Evolutionary conservation across 257 asterid species (phyloP), one percentile per base, ranked within the genome.

Genomic region (Echites panduratus): DNA sequence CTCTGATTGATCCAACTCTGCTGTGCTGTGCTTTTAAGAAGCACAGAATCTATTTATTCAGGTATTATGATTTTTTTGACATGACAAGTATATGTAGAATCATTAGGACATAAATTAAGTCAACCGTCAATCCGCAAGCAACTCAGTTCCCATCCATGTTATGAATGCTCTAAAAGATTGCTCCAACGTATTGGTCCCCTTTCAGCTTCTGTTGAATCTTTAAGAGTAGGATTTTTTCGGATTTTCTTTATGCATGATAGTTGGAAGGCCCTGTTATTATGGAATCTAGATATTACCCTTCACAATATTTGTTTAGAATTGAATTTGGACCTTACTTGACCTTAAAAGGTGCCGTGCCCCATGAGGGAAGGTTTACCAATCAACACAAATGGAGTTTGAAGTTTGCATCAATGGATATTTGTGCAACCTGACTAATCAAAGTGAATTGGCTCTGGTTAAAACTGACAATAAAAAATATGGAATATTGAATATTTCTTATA

Each of bases 11-110:
- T 82, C 99, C 99, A 32, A 92, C 98, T 73, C 96, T 95, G 35
- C 78, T 92, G 80, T 95, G 98, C 79, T 95, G 99, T 75, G 99
- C 99, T 84, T 95, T 95, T 86, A 95, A 95, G 91, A 92, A 92
- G 82, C 96, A 95, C 69, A 83, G 99, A 73, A 92, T 95, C 76
- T 95, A 88, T 88, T 82, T 92, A 80, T 95, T 95, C 90, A 91
- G 99, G 99, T 94, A 89, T 8, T 27, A 11, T 48, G 35, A 43
- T 52, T 16, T 17, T 19, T 62, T 69, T 49, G 66, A 13, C 56
- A 38, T 62, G 43, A 27, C 66, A 20, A 62, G 44, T 12, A 32
- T 62, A 9, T 24, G 3, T 65, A 40, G 73, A 66, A 57, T 16
- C 70, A 40, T 29, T 32, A 26, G 24, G 50, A 17, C 50, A 41